Evolutionary conservation across 1,139 yeast species (phyloP).

Genomic region (Hemisphaericaspora subhashii): DNA sequence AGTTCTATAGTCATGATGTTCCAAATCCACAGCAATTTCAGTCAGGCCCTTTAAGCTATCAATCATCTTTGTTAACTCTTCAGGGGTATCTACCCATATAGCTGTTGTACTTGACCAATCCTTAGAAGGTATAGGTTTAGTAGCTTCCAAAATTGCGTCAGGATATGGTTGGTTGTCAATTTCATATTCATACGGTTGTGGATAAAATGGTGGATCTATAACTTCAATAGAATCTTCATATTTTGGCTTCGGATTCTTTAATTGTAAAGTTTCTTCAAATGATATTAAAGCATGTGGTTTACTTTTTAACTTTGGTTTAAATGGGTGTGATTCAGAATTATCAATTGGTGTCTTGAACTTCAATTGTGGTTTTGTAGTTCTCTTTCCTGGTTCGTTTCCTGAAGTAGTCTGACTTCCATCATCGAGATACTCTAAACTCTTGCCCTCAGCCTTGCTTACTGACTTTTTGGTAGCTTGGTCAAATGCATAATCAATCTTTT

Average conservation of each 20-base stretch:
- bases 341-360: slow-evolving; percentile 60
- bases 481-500: slow-evolving; percentile 64
- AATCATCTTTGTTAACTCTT: slow-evolving; percentile 55
- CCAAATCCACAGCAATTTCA: slow-evolving; percentile 93
- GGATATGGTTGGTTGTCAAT: slow-evolving; percentile 75
- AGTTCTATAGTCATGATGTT: slow-evolving; percentile 91
- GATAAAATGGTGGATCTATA: slow-evolving; percentile 58
- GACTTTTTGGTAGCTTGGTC: slow-evolving; percentile 37
- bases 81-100: slow-evolving; percentile 68
- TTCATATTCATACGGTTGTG: slow-evolving; percentile 82
- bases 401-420: slow-evolving; percentile 16
- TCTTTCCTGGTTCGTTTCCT: slow-evolving; percentile 27
- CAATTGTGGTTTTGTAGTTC: slow-evolving; percentile 71
- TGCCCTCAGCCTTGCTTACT: slow-evolving; percentile 9
- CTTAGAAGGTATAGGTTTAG: slow-evolving; percentile 54
- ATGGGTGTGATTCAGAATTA: slow-evolving; percentile 69
- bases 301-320: slow-evolving; percentile 63
- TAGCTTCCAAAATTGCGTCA: slow-evolving; percentile 43
- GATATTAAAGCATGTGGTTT: slow-evolving; percentile 73
- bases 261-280: slow-evolving; percentile 48
- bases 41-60: slow-evolving; percentile 46
- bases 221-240: slow-evolving; percentile 36
- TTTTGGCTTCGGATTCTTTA: slow-evolving; percentile 30
- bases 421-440: slow-evolving; percentile 12
- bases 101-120: slow-evolving; percentile 70